Percentiles rank a stretch among this genome's conserved stretches.
Conservation (phyloP, 75 land plant genomes). For the Sequoiadendron giganteum region DNA sequence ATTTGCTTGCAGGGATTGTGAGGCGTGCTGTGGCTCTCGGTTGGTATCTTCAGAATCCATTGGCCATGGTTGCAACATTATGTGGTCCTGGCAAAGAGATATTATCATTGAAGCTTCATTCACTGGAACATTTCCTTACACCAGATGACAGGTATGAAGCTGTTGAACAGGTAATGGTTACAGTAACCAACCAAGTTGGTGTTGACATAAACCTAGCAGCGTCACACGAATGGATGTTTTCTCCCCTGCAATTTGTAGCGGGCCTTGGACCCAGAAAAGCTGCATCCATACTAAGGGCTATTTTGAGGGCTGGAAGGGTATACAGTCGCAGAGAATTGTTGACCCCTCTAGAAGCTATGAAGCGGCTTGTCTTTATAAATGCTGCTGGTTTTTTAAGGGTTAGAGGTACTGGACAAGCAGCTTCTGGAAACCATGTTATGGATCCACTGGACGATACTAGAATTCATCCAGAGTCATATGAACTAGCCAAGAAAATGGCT, state of each 20-base stretch:
- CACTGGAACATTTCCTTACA: slow-evolving; percentile 61
- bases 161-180: slow-evolving; percentile 90
- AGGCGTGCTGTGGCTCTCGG: slow-evolving; percentile 95
- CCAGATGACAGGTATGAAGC: slow-evolving; percentile 86
- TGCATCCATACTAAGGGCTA: slow-evolving; percentile 68
- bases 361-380: slow-evolving; percentile 78
- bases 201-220: slow-evolving; percentile 84
- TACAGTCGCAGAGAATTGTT: slow-evolving; percentile 71
- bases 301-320: slow-evolving; percentile 78
- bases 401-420: slow-evolving; percentile 81
- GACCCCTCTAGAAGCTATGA: slow-evolving; percentile 50
- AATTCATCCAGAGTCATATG: slow-evolving; percentile 94
- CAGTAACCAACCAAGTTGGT: slow-evolving; percentile 91
- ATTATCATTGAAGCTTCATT: slow-evolving; percentile 77
- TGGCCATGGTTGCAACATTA: slow-evolving; percentile 90
- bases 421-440: slow-evolving; percentile 62
- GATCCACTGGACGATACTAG: slow-evolving; percentile 94
- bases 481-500: slow-evolving; percentile 82
- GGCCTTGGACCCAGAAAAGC: slow-evolving; percentile 98
- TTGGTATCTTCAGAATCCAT: slow-evolving; percentile 90
- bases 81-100: slow-evolving; percentile 93
- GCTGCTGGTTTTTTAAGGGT: slow-evolving; percentile 86
- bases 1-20: slow-evolving; percentile 66
- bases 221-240: slow-evolving; percentile 93
- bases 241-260: slow-evolving; percentile 87